Conservation (phyloP, 306 rosid species). For the Albizia julibrissin region DNA sequence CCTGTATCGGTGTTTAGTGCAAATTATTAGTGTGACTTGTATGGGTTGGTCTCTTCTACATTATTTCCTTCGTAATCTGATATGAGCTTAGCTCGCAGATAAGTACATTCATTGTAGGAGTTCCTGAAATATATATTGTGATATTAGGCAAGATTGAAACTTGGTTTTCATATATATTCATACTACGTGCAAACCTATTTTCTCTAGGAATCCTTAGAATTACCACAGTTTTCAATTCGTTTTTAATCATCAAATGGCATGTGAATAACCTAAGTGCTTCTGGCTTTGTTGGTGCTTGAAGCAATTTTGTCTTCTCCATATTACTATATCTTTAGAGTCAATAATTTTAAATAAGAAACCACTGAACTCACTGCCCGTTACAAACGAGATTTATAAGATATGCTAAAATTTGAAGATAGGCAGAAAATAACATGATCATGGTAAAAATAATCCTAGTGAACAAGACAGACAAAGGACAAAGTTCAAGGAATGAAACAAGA, state of each 20-base stretch:
- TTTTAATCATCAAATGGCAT: too few species aligned
- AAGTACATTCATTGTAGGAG: background rate
- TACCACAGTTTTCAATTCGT: too few species aligned
- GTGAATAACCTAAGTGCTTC: background rate
- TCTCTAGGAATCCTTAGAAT: too few species aligned
- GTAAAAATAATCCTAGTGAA: slow-evolving; percentile 32
- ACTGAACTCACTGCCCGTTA: too few species aligned
- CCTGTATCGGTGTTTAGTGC: background rate
- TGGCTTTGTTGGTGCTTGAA: too few species aligned
- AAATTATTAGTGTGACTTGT: slow-evolving; percentile 4
- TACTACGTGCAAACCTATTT: too few species aligned
- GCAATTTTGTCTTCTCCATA: too few species aligned
- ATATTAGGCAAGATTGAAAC: background rate
- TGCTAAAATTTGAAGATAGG: background rate
- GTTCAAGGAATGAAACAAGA: slow-evolving; percentile 34
- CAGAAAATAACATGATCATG: slow-evolving; percentile 1
- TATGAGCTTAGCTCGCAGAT: background rate
- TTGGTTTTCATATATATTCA: background rate
- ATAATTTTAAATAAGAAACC: too few species aligned
- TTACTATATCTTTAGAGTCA: too few species aligned
- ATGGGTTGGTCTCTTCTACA: background rate
- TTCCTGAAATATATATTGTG: background rate
- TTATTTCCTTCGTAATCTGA: background rate
- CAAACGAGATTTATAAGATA: too few species aligned
- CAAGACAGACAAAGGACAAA: slow-evolving; percentile 25